Conservation (phyloP, 495 filamentous ascomycete genomes). For the Peziza echinospora region DNA sequence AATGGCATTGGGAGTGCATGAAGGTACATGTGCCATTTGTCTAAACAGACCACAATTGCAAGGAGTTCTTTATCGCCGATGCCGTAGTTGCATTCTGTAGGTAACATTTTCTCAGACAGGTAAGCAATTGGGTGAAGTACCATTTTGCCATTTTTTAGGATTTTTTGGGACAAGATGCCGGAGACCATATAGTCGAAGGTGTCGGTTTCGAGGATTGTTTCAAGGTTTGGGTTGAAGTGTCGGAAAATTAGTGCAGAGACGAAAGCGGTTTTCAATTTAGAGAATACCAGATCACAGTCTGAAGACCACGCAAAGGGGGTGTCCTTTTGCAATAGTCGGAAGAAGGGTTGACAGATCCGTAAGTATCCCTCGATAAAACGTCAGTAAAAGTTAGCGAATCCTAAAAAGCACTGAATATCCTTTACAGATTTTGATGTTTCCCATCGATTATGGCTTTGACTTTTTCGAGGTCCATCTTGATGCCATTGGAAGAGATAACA, state of each 20-base stretch:
- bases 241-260: neutral
- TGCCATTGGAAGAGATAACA: no score
- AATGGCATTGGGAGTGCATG: no score
- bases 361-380: no score
- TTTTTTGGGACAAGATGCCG: slow-evolving; percentile 2
- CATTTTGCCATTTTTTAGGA: neutral
- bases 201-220: slow-evolving; percentile 3
- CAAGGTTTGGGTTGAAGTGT: slow-evolving; percentile 1
- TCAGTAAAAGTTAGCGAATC: no score
- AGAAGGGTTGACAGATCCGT: no score
- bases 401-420: no score
- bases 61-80: slow-evolving; percentile 6
- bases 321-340: neutral
- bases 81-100: slow-evolving; percentile 3
- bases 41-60: no score
- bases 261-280: neutral
- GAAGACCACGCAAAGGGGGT: neutral
- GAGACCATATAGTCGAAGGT: slow-evolving; percentile 2
- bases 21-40: no score
- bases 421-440: no score
- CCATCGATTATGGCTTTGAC: no score
- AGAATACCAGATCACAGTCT: neutral
- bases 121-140: slow-evolving; percentile 5
- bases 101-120: slow-evolving; percentile 4
- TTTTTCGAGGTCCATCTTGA: no score